Evolutionary conservation across 345 rosid species (phyloP).

Genomic region (Nasturtium officinale): DNA sequence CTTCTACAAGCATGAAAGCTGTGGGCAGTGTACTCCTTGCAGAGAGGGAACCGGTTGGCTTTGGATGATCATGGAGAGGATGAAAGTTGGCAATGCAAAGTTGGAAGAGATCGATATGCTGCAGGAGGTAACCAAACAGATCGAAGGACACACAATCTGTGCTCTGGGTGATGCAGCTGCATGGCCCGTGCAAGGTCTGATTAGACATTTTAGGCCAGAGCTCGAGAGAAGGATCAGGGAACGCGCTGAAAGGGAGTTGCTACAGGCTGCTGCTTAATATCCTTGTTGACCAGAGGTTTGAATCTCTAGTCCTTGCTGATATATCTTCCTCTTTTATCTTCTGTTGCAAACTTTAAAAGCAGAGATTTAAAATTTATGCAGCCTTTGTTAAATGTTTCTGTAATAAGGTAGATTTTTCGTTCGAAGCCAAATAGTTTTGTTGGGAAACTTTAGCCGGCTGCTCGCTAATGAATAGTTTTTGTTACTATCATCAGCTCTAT

Average conservation of each 20-base stretch:
- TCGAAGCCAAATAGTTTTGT: constrained; percentile 13
- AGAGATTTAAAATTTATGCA: neutral
- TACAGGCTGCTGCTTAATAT: constrained; percentile 79
- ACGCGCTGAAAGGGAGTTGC: constrained; percentile 88
- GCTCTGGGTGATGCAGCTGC: constrained; percentile 99
- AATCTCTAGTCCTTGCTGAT: constrained; percentile 11
- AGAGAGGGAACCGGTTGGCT: constrained; percentile 98
- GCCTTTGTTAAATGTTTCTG: neutral
- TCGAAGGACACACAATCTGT: constrained; percentile 98
- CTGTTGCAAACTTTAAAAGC: constrained; percentile 11
- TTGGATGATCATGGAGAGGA: constrained; percentile 98
- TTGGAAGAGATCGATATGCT: constrained; percentile 99
- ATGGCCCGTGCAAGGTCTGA: constrained; percentile 99
- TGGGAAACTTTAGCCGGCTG: neutral
- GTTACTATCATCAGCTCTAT: neutral
- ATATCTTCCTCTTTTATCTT: neutral
- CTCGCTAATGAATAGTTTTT: neutral
- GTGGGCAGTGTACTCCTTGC: constrained; percentile 99
- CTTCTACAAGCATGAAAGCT: constrained; percentile 98
- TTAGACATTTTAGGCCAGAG: constrained; percentile 97
- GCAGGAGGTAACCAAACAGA: constrained; percentile 96
- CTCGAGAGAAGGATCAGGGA: constrained; percentile 91
- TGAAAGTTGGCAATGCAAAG: constrained; percentile 95
- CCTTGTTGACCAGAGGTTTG: constrained; percentile 38
- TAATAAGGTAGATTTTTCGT: neutral